A percentile compares a stretch with the other conserved stretches of the same genome.
Conservation (phyloP, 495 filamentous ascomycete species). For the Penicillium parvum region DNA sequence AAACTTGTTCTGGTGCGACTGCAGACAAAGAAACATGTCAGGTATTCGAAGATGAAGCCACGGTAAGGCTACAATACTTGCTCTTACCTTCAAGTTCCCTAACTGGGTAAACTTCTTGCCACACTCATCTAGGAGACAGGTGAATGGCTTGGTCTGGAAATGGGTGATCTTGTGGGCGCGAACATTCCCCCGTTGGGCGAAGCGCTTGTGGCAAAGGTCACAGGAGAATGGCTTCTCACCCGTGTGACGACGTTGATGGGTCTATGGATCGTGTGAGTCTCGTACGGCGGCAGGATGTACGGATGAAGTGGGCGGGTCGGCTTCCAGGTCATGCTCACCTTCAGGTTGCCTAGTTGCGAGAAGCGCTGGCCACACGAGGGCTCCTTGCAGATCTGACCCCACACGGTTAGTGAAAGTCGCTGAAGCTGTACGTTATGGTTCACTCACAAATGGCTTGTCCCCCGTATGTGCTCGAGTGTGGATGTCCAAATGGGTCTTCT, state of each 20-base stretch:
- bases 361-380: conserved; percentile 74
- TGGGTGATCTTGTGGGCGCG: conserved; percentile 85
- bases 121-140: conserved; percentile 76
- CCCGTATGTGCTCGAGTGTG: conserved; percentile 88
- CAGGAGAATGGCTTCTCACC: conserved; percentile 85
- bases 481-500: conserved; percentile 92
- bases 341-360: conserved; percentile 84
- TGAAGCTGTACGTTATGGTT: neutral
- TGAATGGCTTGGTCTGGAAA: conserved; percentile 69
- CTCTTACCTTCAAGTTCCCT: conserved; percentile 77
- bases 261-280: conserved; percentile 41
- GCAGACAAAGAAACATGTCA: neutral
- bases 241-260: conserved; percentile 80
- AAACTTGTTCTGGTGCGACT: conserved; percentile 95
- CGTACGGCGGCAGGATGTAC: neutral
- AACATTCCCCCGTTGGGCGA: conserved; percentile 83
- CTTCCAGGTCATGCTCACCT: conserved; percentile 51
- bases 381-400: conserved; percentile 63
- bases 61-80: neutral
- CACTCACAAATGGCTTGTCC: conserved; percentile 81
- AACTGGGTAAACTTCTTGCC: conserved; percentile 82
- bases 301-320: neutral
- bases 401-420: neutral
- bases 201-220: conserved; percentile 73
- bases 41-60: neutral